These are phyloP conservation scores for Gossypium rotundifolium DNA, from an alignment of 345 rosid genomes.

Conservation along the genomic window DNA sequence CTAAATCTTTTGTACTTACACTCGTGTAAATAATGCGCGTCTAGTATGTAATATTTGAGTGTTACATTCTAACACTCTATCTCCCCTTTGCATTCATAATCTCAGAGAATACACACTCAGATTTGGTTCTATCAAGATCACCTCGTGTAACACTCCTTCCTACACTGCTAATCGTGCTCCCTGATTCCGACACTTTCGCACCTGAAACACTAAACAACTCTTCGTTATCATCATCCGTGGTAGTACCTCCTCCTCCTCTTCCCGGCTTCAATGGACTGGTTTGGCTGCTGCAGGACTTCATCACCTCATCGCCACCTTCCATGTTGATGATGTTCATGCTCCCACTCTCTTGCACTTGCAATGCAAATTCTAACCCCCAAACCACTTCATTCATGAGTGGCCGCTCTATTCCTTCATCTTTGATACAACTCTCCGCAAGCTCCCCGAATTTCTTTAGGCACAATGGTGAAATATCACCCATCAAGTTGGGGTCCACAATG, in stretches of 20 bases:
- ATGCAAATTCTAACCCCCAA: slow-evolving; percentile 9
- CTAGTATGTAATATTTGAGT: no score
- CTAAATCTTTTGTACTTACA: no score
- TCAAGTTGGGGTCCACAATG: slow-evolving; percentile 5
- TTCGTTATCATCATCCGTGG: slow-evolving; percentile 15
- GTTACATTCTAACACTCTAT: background rate
- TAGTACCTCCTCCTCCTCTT: background rate
- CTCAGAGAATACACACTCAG: slow-evolving; percentile 29
- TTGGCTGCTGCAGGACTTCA: background rate
- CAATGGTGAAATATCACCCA: background rate
- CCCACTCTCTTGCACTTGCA: slow-evolving; percentile 4
- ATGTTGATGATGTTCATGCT: background rate
- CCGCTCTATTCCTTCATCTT: background rate
- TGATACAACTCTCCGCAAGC: background rate
- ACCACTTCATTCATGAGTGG: slow-evolving; percentile 3
- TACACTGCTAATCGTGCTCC: slow-evolving; percentile 14
- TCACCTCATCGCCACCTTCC: background rate
- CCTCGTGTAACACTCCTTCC: background rate
- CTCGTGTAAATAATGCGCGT: no score
- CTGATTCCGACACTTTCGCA: slow-evolving; percentile 2
- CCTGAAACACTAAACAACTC: slow-evolving; percentile 17
- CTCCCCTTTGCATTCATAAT: slow-evolving; percentile 22
- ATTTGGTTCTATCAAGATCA: background rate
- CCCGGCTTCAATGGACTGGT: background rate
- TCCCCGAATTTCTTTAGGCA: slow-evolving; percentile 6